phyloP scores from a whole-genome alignment of 345 rosid species.

The Syzygium grande region DNA sequence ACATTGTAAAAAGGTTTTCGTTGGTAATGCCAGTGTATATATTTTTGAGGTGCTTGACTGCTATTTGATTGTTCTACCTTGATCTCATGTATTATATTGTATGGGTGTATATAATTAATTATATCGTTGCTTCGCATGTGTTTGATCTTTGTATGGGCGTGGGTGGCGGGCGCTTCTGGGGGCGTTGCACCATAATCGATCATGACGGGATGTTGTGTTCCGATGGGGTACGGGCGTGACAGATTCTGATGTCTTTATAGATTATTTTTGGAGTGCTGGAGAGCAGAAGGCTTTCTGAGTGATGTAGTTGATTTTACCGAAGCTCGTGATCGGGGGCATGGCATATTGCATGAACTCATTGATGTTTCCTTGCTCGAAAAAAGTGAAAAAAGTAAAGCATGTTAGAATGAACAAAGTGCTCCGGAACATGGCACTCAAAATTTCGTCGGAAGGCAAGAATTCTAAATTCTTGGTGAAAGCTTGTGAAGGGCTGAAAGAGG shows the following conservation, averaged over 20 bases:
- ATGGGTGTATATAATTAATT: too few species aligned
- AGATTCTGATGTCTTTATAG: slow-evolving; percentile 5
- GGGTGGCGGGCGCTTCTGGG: too few species aligned
- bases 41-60: too few species aligned
- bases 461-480: slow-evolving; percentile 1
- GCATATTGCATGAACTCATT: slow-evolving; percentile 10
- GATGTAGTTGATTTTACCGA: background rate
- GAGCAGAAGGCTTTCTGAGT: slow-evolving; percentile 10
- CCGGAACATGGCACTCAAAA: slow-evolving; percentile 13
- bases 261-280: slow-evolving; percentile 26
- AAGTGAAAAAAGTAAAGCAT: slow-evolving; percentile 5
- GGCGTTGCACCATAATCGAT: too few species aligned
- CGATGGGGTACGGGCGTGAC: too few species aligned
- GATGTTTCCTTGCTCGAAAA: slow-evolving; percentile 7
- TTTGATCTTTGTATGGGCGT: too few species aligned
- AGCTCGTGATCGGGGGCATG: slow-evolving; percentile 11
- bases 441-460: background rate
- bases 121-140: too few species aligned
- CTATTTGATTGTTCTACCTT: too few species aligned
- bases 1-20: too few species aligned
- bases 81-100: too few species aligned
- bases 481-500: background rate
- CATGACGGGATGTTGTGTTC: too few species aligned
- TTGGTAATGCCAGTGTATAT: too few species aligned
- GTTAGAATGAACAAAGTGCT: slow-evolving; percentile 10